These are phyloP conservation scores for Anthracocystis panici-leucophaei DNA, from an alignment of 1,284 basidiomycete species.

Conservation along the genomic window DNA sequence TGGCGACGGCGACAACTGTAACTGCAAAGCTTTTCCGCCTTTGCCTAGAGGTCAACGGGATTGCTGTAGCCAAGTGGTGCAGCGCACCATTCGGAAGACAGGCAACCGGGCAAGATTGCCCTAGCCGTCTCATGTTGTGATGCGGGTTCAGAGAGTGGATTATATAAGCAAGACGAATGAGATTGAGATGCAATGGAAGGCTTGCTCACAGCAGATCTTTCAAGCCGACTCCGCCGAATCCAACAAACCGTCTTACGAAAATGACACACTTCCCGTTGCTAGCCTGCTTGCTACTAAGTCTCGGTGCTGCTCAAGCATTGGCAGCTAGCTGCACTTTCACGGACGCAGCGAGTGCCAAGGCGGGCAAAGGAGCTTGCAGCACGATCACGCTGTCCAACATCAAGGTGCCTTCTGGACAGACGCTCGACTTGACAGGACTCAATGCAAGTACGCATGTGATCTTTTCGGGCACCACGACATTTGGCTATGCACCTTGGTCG, in stretches of 20 bases:
- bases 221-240: background rate
- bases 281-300: background rate
- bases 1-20: no score
- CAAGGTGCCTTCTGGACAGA: constrained; percentile 34
- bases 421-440: constrained; percentile 35
- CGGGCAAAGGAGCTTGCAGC: constrained; percentile 28
- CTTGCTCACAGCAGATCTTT: background rate
- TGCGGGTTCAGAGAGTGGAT: background rate
- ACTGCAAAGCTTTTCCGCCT: background rate
- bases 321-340: constrained; percentile 31
- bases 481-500: constrained; percentile 35
- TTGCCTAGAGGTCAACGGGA: no score
- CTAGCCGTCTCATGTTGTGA: background rate
- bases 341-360: constrained; percentile 12
- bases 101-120: constrained; percentile 1
- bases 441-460: constrained; percentile 22
- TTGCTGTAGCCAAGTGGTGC: background rate
- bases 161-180: background rate
- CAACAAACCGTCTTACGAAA: background rate
- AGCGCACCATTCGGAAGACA: background rate
- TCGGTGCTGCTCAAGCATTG: background rate
- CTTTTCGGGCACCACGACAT: constrained; percentile 40
- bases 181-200: background rate
- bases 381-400: constrained; percentile 40
- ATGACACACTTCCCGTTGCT: background rate